phyloP scores from a whole-genome alignment of 345 rosid species.

The Crucihimalaya himalaica region DNA sequence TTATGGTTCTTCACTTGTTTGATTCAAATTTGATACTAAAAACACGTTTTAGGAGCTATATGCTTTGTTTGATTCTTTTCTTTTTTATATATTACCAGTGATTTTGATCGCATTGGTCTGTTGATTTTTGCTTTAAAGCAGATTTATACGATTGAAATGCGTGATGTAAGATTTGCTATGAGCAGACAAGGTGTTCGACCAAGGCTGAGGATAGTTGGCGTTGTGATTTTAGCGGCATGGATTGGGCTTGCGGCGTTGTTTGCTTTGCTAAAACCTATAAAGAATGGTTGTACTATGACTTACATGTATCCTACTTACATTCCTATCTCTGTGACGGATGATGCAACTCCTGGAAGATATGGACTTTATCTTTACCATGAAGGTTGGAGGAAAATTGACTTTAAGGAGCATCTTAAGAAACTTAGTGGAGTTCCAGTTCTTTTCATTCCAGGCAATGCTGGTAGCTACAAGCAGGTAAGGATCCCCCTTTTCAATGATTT shows the following conservation, averaged over 20 bases:
- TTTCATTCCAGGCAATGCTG: slow-evolving; percentile 94
- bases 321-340: slow-evolving; percentile 58
- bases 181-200: slow-evolving; percentile 53
- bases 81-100: background rate
- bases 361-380: slow-evolving; percentile 88
- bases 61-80: slow-evolving; percentile 2
- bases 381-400: slow-evolving; percentile 96
- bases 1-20: slow-evolving; percentile 17
- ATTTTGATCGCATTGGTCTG: background rate
- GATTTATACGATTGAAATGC: slow-evolving; percentile 30
- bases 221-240: slow-evolving; percentile 53
- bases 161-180: slow-evolving; percentile 26
- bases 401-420: slow-evolving; percentile 70
- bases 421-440: slow-evolving; percentile 94
- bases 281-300: slow-evolving; percentile 90
- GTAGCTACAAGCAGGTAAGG: slow-evolving; percentile 94
- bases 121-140: background rate
- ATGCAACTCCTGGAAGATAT: slow-evolving; percentile 56
- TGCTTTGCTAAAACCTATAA: slow-evolving; percentile 69
- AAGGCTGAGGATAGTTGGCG: slow-evolving; percentile 49
- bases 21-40: slow-evolving; percentile 15
- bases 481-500: slow-evolving; percentile 21
- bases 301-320: slow-evolving; percentile 97
- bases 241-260: slow-evolving; percentile 60
- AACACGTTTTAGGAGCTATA: background rate